Base-by-base conservation (phyloP, 495 filamentous ascomycete genomes). In the Aspergillus avenaceus region DNA sequence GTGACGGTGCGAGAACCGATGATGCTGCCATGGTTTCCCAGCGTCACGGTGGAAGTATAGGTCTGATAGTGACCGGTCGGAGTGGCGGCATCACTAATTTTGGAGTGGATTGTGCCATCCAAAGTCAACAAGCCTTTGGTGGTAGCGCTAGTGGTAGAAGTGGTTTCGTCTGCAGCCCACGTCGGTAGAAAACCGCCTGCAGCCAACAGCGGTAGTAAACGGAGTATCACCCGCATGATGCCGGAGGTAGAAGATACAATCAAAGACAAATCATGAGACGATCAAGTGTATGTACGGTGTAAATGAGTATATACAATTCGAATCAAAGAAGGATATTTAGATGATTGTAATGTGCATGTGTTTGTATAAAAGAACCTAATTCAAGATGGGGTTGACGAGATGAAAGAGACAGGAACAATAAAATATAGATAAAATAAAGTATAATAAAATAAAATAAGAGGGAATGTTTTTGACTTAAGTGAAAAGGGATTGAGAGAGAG, bases 21-120 rank as follows among this genome's bases (percentile, higher is more conserved):
- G 8, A 51, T 46, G 9, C 59, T 49, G 23, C 58, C 64, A 53
- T 67, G 53, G 34, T 27, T 53, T 13, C 43, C 29, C 3, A 72
- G 55, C 2, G 61, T 71, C 45, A 62, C 50, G 18, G 74, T 77
- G n/a, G 70, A 63, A 13, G 63, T 55, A 47, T 72, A 71, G 2
- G 68, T 61, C 24, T 65, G 45, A 46, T 78, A 77, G 43, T 52
- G 50, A 25, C 72, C 75, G 26, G 59, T 55, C 13, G 61, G 49
- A 7, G 54, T 32, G 0, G 58, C 59, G 13, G 59, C 50, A 27
- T 69, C 66, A 23, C 45, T 55, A 21, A 55, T 48, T 34, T 60
- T 52, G 22, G 52, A 47, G 22, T 59, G 49, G 47, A 56, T 45
- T 3, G 52, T 49, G 8, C 50, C 45, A 13, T 54, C 65, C 36